phyloP scores from a whole-genome alignment of 495 filamentous ascomycete species.

The Penicillium riverlandense region DNA sequence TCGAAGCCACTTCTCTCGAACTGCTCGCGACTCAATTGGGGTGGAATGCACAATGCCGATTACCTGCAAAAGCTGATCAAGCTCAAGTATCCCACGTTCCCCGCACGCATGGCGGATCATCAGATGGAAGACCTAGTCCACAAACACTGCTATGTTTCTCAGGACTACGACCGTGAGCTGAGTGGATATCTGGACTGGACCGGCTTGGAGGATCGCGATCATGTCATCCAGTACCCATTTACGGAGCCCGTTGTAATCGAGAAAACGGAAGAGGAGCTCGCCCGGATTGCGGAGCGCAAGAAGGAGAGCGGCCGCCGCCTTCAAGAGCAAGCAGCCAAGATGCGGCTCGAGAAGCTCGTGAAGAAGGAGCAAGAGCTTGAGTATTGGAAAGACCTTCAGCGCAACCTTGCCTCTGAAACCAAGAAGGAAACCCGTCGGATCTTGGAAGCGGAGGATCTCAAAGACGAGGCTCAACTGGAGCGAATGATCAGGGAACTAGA shows the following conservation, averaged over 20 bases:
- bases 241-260: constrained; percentile 82
- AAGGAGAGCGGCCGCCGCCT: constrained; percentile 86
- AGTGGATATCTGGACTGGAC: constrained; percentile 73
- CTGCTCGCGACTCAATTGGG: constrained; percentile 89
- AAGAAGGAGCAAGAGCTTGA: constrained; percentile 93
- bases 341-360: constrained; percentile 88
- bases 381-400: constrained; percentile 79
- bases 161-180: constrained; percentile 73
- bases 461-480: constrained; percentile 78
- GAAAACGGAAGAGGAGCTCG: constrained; percentile 90
- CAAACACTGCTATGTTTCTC: constrained; percentile 85
- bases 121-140: constrained; percentile 82
- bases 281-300: constrained; percentile 77
- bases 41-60: constrained; percentile 79
- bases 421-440: constrained; percentile 87
- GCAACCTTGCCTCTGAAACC: constrained; percentile 54
- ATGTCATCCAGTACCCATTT: constrained; percentile 85
- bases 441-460: constrained; percentile 83
- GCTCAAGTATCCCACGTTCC: constrained; percentile 89
- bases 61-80: constrained; percentile 83
- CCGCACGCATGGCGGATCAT: constrained; percentile 71
- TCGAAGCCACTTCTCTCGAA: constrained; percentile 75
- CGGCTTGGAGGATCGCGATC: constrained; percentile 79
- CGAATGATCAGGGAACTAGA: constrained; percentile 80
- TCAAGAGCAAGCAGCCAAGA: constrained; percentile 95